Conservation (phyloP, 352 stramenopile species). For the Saprolegnia diclina region DNA sequence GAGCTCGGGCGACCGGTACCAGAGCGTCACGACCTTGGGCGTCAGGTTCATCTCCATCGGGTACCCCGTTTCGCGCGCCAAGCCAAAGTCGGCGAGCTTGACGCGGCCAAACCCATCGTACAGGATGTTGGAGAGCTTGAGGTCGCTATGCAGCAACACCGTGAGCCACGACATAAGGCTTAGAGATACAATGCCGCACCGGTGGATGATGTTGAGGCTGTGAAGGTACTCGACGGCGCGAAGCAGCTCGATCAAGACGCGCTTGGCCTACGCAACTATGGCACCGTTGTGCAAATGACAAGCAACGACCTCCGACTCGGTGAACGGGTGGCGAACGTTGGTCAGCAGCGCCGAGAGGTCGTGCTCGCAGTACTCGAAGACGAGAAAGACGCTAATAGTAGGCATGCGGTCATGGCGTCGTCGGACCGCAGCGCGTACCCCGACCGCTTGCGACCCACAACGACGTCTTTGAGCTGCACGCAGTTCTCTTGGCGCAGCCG, state of each 20-base stretch:
- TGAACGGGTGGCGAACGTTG: constrained; percentile 84
- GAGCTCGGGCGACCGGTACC: constrained; percentile 92
- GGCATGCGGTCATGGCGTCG: constrained; percentile 1
- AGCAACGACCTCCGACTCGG: constrained; percentile 78
- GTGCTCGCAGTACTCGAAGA: constrained; percentile 91
- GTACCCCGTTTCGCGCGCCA: constrained; percentile 38
- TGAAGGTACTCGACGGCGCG: constrained; percentile 20
- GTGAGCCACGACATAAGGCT: constrained; percentile 73
- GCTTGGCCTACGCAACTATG: constrained; percentile 89
- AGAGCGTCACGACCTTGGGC: constrained; percentile 93
- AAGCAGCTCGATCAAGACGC: constrained; percentile 69
- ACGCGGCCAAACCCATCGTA: constrained; percentile 71
- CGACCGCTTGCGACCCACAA: constrained; percentile 58
- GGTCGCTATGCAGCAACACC: constrained; percentile 89
- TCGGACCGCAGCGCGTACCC: constrained; percentile 70
- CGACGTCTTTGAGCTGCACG: constrained; percentile 92
- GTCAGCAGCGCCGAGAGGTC: constrained; percentile 90
- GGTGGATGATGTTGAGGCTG: constrained; percentile 29
- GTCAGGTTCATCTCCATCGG: constrained; percentile 19
- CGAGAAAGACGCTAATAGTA: constrained; percentile 90
- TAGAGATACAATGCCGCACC: constrained; percentile 23
- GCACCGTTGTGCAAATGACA: constrained; percentile 88
- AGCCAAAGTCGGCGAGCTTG: constrained; percentile 59
- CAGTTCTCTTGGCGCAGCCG: constrained; percentile 92
- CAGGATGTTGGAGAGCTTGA: constrained; percentile 85